Percentiles rank a stretch among this genome's conserved stretches.
Evolutionary conservation across 495 filamentous ascomycete species (phyloP).

Genomic region (Penicillium subrubescens): DNA sequence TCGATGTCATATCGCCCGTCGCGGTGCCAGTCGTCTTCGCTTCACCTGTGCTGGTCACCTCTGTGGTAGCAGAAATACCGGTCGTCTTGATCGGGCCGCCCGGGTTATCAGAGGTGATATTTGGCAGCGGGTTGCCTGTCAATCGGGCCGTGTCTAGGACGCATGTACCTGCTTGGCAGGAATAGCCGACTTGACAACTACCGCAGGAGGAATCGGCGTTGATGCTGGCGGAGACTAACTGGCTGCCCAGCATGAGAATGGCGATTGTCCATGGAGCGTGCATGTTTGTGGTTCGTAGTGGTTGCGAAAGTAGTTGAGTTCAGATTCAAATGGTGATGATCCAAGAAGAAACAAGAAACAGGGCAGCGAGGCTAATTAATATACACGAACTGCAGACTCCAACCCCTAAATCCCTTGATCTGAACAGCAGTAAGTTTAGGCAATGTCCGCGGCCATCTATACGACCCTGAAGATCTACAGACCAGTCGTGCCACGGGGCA

Average conservation of each 20-base stretch:
- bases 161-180: not conserved
- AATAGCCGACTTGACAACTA: not conserved
- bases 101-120: not conserved
- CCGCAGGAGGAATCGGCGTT: not conserved
- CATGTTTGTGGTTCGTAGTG: not conserved
- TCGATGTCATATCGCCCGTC: not conserved
- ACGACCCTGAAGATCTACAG: not conserved
- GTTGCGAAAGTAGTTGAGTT: not conserved
- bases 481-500: not conserved
- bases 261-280: not conserved
- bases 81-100: conserved; percentile 3
- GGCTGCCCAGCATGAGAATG: not conserved
- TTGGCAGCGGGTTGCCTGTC: not conserved
- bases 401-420: not conserved
- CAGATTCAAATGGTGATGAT: not conserved
- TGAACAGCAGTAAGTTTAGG: not conserved
- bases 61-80: not conserved
- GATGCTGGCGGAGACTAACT: not conserved
- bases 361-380: not conserved
- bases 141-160: conserved; percentile 2
- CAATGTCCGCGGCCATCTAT: not conserved
- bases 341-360: not conserved
- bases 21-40: not conserved
- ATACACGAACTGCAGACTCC: not conserved
- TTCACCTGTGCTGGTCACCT: not conserved